Percentiles rank a stretch among this genome's conserved stretches.
These are phyloP conservation scores for Aspergillus quadricinctus DNA, from an alignment of 2,329 filamentous ascomycete species.

Conservation along the genomic window DNA sequence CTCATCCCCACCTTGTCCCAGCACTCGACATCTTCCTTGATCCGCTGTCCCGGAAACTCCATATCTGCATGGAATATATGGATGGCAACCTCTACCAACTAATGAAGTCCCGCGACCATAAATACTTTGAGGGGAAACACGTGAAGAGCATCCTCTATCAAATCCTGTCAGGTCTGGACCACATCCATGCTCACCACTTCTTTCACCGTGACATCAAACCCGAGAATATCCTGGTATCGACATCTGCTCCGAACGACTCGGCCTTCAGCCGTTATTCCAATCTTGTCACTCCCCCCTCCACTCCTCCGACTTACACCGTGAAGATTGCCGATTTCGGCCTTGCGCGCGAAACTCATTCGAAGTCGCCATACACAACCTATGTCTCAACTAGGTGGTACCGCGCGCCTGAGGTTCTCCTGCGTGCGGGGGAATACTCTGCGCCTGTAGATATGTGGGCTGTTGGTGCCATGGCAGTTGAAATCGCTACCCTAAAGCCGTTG, in stretches of 20 bases:
- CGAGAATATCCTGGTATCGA: constrained; percentile 96
- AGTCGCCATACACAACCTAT: constrained; percentile 94
- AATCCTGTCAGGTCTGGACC: constrained; percentile 91
- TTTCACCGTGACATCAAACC: constrained; percentile 99
- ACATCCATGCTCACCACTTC: constrained; percentile 95
- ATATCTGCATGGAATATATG: constrained; percentile 99
- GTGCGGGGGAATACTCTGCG: constrained; percentile 93
- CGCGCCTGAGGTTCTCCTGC: constrained; percentile 86
- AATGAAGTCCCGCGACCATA: constrained; percentile 98
- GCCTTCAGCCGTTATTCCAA: constrained; percentile 91
- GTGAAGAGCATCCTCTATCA: constrained; percentile 98
- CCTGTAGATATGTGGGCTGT: constrained; percentile 99
- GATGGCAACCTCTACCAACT: constrained; percentile 97
- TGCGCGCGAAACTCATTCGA: constrained; percentile 95
- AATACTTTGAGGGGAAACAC: constrained; percentile 79
- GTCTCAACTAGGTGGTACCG: constrained; percentile 96
- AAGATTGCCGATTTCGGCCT: constrained; percentile 99
- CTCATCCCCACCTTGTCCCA: constrained; percentile 89
- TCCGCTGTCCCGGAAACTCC: constrained; percentile 89
- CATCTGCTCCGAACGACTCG: constrained; percentile 79
- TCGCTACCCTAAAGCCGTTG: constrained; percentile 90
- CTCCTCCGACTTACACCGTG: constrained; percentile 87
- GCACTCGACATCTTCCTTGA: constrained; percentile 98
- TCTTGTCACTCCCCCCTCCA: constrained; percentile 89
- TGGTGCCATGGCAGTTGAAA: constrained; percentile 96